Evolutionary conservation across 306 rosid genomes (phyloP), one percentile per base, ranked within the genome.

Genomic region (Fragaria ananassa): DNA sequence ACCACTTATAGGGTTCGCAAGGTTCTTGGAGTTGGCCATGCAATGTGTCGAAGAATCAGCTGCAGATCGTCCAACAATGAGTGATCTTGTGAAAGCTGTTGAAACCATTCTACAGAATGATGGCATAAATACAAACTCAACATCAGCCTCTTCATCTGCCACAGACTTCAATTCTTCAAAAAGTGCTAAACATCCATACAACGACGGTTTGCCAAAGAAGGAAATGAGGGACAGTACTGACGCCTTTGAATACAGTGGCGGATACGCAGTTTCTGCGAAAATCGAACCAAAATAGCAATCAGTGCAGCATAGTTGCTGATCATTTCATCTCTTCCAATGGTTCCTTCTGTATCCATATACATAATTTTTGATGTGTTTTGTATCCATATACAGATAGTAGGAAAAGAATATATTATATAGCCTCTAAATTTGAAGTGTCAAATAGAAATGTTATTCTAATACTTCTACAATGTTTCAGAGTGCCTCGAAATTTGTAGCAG

Each of bases 131-230:
- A 90, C 99, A 29, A 86, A 90, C 81, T 81, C 96, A 2, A 92
- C 97, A 41, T 92, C 98, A 72, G 92, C 97, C 21, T 83, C 98
- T 10, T 92, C 99, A 15, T 92, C 99, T 19, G 96, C 97, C 53
- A 92, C 92, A 0, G 99, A 92, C 21, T 94, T 94, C 71, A 89
- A 85, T 34, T 62, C 81, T 51, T 47, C 86, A 6, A 90, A 83
- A 70, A 83, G 84, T 13, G 89, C 84, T 54, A 85, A 72, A 70
- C 99, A 95, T 81, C 97, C 97, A 35, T 92, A 90, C 58, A 81
- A 81, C 61, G 93, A 90, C 62, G 42, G 85, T 70, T 81, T 86
- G 35, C 79, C 85, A 3, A 86, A 71, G 81, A 94, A 85, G 88
- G 95, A 90, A 4, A 58, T 66, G 41, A 82, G 31, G 58, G 91